phyloP scores from a whole-genome alignment of 805 yeast species.

The Spathaspora sp. region DNA sequence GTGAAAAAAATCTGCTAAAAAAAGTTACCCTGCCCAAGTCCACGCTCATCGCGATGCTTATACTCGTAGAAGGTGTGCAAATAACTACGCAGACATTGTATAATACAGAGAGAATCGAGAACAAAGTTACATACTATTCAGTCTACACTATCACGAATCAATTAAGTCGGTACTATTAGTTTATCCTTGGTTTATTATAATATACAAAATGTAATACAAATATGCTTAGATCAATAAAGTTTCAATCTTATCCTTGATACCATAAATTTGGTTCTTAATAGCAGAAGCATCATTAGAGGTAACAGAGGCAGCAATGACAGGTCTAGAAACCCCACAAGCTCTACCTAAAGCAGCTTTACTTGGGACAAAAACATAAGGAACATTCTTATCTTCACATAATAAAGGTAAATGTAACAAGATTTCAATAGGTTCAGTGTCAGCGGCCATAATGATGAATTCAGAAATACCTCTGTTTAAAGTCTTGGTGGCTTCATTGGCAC shows the following conservation, averaged over 20 bases:
- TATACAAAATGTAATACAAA: slow-evolving; percentile 1
- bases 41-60: background rate
- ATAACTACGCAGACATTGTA: background rate
- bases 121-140: background rate
- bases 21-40: background rate
- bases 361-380: slow-evolving; percentile 98
- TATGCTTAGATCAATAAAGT: slow-evolving; percentile 75
- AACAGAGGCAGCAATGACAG: slow-evolving; percentile 97
- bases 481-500: slow-evolving; percentile 99
- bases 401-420: slow-evolving; percentile 95
- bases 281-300: slow-evolving; percentile 98
- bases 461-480: slow-evolving; percentile 99
- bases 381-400: slow-evolving; percentile 98
- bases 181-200: background rate
- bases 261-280: slow-evolving; percentile 93
- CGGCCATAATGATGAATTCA: slow-evolving; percentile 99
- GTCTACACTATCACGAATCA: background rate
- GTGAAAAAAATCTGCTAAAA: background rate
- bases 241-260: slow-evolving; percentile 98
- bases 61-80: background rate
- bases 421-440: slow-evolving; percentile 99
- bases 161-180: background rate
- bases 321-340: slow-evolving; percentile 99
- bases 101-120: background rate
- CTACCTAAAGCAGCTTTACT: slow-evolving; percentile 98